These are phyloP conservation scores for Candida coquimbonensis DNA, from an alignment of 805 yeast species.

Conservation along the genomic window DNA sequence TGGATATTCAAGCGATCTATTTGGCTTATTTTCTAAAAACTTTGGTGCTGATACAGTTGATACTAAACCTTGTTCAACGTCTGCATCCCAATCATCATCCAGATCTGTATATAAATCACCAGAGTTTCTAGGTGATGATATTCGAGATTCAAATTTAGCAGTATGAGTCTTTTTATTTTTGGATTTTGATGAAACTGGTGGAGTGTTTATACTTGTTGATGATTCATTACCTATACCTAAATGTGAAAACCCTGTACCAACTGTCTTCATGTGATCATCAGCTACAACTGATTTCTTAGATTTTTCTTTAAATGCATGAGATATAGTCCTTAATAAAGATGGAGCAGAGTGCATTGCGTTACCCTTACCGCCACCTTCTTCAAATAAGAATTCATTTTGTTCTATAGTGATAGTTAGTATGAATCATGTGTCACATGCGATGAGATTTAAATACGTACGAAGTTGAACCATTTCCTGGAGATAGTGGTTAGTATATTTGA, in stretches of 20 bases:
- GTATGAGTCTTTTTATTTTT: conserved; percentile 1
- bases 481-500: not conserved
- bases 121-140: conserved; percentile 23
- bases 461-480: conserved; percentile 34
- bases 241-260: conserved; percentile 53
- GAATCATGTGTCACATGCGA: not conserved
- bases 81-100: conserved; percentile 93
- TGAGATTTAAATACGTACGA: conserved; percentile 17
- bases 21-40: conserved; percentile 22
- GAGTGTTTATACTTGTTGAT: conserved; percentile 11
- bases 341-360: conserved; percentile 43
- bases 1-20: conserved; percentile 20
- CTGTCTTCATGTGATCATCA: conserved; percentile 32
- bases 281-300: conserved; percentile 23
- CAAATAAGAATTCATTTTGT: conserved; percentile 54
- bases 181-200: conserved; percentile 5
- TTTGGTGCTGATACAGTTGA: conserved; percentile 24
- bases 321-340: conserved; percentile 19
- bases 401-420: conserved; percentile 14
- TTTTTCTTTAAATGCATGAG: conserved; percentile 22
- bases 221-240: conserved; percentile 31
- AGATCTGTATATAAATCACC: conserved; percentile 49
- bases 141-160: conserved; percentile 5
- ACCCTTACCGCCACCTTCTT: conserved; percentile 64
- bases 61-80: conserved; percentile 36